Percentiles rank a stretch among this genome's conserved stretches.
These are phyloP conservation scores for Sherardia arvensis DNA, from an alignment of 257 asterid species.

Conservation along the genomic window DNA sequence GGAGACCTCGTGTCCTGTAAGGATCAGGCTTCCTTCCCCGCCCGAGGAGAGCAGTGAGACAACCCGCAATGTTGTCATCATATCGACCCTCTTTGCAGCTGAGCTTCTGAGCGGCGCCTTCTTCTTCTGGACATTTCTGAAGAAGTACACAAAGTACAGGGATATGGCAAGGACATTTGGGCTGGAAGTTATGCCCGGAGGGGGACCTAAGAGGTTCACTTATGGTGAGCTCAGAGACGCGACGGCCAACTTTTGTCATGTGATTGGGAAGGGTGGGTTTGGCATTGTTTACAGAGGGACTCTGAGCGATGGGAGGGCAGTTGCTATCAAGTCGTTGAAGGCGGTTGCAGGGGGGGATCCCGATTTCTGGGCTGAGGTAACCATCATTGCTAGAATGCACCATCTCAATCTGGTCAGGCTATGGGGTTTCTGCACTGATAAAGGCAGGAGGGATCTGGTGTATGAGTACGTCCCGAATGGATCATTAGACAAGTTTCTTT, in stretches of 20 bases:
- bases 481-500: constrained; percentile 59
- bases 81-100: constrained; percentile 51
- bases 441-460: constrained; percentile 49
- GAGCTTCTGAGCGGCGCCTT: constrained; percentile 67
- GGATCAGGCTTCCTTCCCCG: constrained; percentile 56
- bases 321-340: constrained; percentile 67
- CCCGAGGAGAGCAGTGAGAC: constrained; percentile 43
- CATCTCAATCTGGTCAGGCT: constrained; percentile 75
- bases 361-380: constrained; percentile 85
- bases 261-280: constrained; percentile 73
- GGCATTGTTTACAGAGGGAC: constrained; percentile 68
- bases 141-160: constrained; percentile 72
- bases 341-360: constrained; percentile 54
- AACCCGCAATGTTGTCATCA: constrained; percentile 55
- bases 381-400: constrained; percentile 84
- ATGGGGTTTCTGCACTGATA: constrained; percentile 95
- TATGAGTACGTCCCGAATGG: constrained; percentile 79
- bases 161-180: constrained; percentile 89
- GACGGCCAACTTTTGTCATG: constrained; percentile 43
- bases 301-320: constrained; percentile 61
- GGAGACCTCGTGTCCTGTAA: constrained; percentile 61
- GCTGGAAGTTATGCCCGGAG: constrained; percentile 69
- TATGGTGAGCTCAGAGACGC: constrained; percentile 54
- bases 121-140: constrained; percentile 71
- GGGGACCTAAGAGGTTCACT: constrained; percentile 72